Conservation (phyloP, 306 rosid species). For the Canavalia ensiformis region DNA sequence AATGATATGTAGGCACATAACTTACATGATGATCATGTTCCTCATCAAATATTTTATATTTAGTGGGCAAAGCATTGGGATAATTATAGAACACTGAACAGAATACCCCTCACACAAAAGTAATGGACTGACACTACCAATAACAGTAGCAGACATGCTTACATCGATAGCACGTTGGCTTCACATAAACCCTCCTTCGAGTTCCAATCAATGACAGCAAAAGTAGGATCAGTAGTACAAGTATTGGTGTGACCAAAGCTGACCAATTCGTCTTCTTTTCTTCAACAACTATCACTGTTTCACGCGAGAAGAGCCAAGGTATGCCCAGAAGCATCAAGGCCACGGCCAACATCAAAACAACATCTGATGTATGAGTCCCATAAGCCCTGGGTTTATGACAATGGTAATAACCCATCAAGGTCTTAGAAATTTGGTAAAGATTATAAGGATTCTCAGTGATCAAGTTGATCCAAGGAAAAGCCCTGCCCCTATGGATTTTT, state of each 20-base stretch:
- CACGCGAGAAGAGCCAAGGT: slow-evolving; percentile 51
- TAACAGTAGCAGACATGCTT: slow-evolving; percentile 55
- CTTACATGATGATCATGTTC: slow-evolving; percentile 4
- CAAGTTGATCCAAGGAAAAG: slow-evolving; percentile 8
- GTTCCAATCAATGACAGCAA: slow-evolving; percentile 50
- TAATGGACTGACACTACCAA: slow-evolving; percentile 39
- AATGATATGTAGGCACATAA: neutral
- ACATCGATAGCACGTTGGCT: slow-evolving; percentile 43
- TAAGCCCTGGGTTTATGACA: slow-evolving; percentile 48
- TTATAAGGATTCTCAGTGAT: neutral
- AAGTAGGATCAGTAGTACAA: slow-evolving; percentile 57
- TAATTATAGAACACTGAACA: neutral
- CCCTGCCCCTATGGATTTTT: slow-evolving; percentile 2
- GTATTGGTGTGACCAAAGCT: slow-evolving; percentile 46
- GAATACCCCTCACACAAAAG: neutral
- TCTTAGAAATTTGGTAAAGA: neutral
- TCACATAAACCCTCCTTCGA: slow-evolving; percentile 5
- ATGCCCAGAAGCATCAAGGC: slow-evolving; percentile 50
- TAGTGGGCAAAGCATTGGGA: neutral
- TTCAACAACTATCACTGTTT: slow-evolving; percentile 33
- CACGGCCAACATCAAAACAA: slow-evolving; percentile 59
- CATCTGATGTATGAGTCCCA: slow-evolving; percentile 35
- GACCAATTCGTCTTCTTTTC: slow-evolving; percentile 55
- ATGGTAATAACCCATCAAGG: slow-evolving; percentile 56
- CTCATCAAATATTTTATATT: neutral